Evolutionary conservation across 2,329 filamentous ascomycete genomes (phyloP), one percentile per base, ranked within the genome.

Genomic region (Penicillium sp.): DNA sequence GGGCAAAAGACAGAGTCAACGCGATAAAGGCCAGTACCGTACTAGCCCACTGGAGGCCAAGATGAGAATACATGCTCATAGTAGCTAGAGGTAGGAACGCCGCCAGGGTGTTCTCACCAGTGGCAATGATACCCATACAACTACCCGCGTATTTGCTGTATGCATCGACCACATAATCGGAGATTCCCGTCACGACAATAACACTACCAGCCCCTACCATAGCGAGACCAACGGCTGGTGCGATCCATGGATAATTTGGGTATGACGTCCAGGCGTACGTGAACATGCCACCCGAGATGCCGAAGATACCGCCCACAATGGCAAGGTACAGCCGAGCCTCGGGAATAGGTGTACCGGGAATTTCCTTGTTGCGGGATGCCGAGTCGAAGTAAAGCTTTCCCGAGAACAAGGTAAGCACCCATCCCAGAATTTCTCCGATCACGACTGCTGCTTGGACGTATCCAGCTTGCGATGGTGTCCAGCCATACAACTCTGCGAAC

Each of bases 91-190:
- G 77, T 22, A 80, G 58, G 22, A 75, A 78, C 0, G 73, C 75
- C 12, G 72, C 76, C 30, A 80, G 70, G 0, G 68, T 60, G 53
- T 78, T 80, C 54, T 79, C 71, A 2, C 77, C 70, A 0, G 79
- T 69, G 0, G 73, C 77, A 16, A 77, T 76, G 4, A 77, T 77
- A 2, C 74, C 75, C 1, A 79, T 67, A 1, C 77, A 75, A 16
- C 76, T 79, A 0, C 73, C 78, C 4, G 79, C 78, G 55, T 78
- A 79, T 26, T 76, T 72, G 19, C 75, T 73, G 55, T 81, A 82
- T 0, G 79, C 75, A 60, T 81, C 78, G 4, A 74, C 73, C n/a
- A 78, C 69, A 50, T 80, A 80, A 67, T 81, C 80, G 0, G 77
- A 73, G 5, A 77, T 77, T 12, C 77, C 77, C 19, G 80, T 70